A percentile compares a stretch with the other conserved stretches of the same genome.
phyloP scores from a whole-genome alignment of 306 rosid species.

The Luffa acutangula region DNA sequence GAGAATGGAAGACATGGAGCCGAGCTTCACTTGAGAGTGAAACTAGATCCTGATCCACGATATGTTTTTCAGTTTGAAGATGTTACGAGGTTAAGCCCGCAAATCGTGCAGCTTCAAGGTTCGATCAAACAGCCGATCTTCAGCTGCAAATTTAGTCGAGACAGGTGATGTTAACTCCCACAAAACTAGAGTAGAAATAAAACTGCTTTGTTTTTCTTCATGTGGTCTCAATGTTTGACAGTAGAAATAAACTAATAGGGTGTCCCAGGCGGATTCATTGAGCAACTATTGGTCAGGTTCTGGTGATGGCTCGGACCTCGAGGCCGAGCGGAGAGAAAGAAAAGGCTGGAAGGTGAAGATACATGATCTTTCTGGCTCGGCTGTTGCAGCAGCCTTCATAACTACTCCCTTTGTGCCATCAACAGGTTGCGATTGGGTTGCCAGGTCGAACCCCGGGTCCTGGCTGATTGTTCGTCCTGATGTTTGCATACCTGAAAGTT shows the following conservation, averaged over 20 bases:
- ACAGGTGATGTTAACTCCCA: conserved; percentile 49
- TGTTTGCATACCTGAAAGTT: conserved; percentile 58
- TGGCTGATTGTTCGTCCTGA: conserved; percentile 90
- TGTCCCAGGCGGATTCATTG: conserved; percentile 66
- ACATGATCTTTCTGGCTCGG: conserved; percentile 96
- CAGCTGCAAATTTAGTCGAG: conserved; percentile 80
- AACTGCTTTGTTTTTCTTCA: not conserved
- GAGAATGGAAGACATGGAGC: conserved; percentile 50
- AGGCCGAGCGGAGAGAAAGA: conserved; percentile 61
- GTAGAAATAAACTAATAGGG: conserved; percentile 33
- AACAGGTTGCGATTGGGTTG: conserved; percentile 94
- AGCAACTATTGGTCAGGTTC: conserved; percentile 68
- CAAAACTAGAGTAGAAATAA: not conserved
- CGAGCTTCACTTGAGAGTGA: conserved; percentile 78
- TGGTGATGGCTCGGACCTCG: conserved; percentile 37
- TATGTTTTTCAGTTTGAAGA: conserved; percentile 84
- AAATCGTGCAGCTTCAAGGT: conserved; percentile 80
- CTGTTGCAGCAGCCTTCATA: conserved; percentile 97
- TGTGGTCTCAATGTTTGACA: not conserved
- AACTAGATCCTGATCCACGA: conserved; percentile 89
- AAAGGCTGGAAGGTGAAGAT: conserved; percentile 99
- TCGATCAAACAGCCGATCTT: conserved; percentile 78
- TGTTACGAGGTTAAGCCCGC: conserved; percentile 62
- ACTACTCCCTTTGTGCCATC: conserved; percentile 98
- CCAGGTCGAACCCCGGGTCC: conserved; percentile 85